These are phyloP conservation scores for Oldenlandia corymbosa DNA, from an alignment of 257 asterid genomes.

Conservation along the genomic window DNA sequence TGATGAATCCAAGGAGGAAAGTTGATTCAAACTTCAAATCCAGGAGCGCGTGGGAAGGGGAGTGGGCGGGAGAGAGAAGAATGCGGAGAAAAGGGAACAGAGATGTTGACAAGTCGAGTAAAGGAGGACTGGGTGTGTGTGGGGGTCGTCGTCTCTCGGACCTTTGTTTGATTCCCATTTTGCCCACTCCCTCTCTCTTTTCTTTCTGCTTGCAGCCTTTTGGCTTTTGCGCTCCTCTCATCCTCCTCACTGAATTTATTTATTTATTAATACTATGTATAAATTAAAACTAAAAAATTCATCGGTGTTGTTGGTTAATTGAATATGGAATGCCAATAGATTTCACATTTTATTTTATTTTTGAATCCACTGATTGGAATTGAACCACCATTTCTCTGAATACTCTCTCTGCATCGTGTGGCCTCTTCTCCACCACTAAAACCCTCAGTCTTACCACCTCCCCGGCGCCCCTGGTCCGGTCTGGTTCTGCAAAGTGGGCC, in stretches of 20 bases:
- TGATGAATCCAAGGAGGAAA: too few relatives aligned
- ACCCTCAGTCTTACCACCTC: not conserved
- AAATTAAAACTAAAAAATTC: too few relatives aligned
- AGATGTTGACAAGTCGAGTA: constrained; percentile 27
- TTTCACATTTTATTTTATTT: too few relatives aligned
- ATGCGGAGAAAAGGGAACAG: constrained; percentile 18
- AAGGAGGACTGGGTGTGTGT: too few relatives aligned
- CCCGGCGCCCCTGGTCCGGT: too few relatives aligned
- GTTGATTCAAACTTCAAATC: too few relatives aligned
- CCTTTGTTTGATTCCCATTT: constrained; percentile 22
- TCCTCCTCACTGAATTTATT: not conserved
- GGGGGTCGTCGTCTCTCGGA: too few relatives aligned
- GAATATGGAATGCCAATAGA: too few relatives aligned
- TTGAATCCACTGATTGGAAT: too few relatives aligned
- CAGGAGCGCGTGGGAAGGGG: too few relatives aligned
- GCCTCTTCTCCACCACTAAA: constrained; percentile 2
- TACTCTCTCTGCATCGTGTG: too few relatives aligned
- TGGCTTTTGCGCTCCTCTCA: not conserved
- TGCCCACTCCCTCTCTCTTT: constrained; percentile 18
- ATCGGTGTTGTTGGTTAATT: not conserved
- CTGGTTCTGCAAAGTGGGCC: not conserved
- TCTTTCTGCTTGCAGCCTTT: constrained; percentile 22
- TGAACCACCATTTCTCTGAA: too few relatives aligned
- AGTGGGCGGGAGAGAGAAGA: constrained; percentile 12
- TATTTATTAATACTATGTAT: not conserved